phyloP scores from a whole-genome alignment of 2,329 filamentous ascomycete genomes.

The Chaetomiaceae sp. region DNA sequence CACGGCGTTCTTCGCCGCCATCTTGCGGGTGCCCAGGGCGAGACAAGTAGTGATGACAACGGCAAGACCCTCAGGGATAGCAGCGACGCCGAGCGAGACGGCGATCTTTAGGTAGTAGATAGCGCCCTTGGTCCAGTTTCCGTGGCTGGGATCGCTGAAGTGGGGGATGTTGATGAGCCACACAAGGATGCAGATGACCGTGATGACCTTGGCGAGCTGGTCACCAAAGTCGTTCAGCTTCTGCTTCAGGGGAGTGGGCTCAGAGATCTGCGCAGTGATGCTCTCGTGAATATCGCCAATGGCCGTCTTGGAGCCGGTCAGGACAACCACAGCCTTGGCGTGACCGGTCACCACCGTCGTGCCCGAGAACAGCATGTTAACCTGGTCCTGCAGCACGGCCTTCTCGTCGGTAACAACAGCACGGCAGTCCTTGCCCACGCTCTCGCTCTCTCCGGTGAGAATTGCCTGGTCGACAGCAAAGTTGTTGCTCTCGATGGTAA shows the following conservation, averaged over 20 bases:
- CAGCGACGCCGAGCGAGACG: constrained; percentile 93
- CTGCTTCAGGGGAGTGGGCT: constrained; percentile 94
- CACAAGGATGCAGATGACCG: constrained; percentile 89
- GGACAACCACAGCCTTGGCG: constrained; percentile 81
- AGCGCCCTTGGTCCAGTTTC: constrained; percentile 90
- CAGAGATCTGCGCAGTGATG: constrained; percentile 95
- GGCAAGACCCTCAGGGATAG: constrained; percentile 93
- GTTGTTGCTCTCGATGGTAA: constrained; percentile 92
- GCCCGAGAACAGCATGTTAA: constrained; percentile 97
- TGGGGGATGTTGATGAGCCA: constrained; percentile 99
- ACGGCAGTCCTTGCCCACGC: constrained; percentile 75
- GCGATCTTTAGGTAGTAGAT: constrained; percentile 99
- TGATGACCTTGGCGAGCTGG: constrained; percentile 93
- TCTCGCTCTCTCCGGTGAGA: constrained; percentile 95
- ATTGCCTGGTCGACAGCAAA: constrained; percentile 97
- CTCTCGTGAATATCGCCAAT: constrained; percentile 99
- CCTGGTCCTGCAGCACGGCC: constrained; percentile 94
- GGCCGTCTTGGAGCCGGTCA: constrained; percentile 84
- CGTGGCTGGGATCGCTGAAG: constrained; percentile 91
- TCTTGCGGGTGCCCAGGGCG: constrained; percentile 91
- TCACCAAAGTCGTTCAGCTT: constrained; percentile 99
- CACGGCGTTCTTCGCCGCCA: constrained; percentile 97
- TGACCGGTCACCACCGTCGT: constrained; percentile 94
- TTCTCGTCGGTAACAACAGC: constrained; percentile 65
- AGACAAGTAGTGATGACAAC: constrained; percentile 99